Evolutionary conservation across 2,329 filamentous ascomycete species (phyloP), one percentile per base, ranked within the genome.

Genomic region (Arthroderma sp.): DNA sequence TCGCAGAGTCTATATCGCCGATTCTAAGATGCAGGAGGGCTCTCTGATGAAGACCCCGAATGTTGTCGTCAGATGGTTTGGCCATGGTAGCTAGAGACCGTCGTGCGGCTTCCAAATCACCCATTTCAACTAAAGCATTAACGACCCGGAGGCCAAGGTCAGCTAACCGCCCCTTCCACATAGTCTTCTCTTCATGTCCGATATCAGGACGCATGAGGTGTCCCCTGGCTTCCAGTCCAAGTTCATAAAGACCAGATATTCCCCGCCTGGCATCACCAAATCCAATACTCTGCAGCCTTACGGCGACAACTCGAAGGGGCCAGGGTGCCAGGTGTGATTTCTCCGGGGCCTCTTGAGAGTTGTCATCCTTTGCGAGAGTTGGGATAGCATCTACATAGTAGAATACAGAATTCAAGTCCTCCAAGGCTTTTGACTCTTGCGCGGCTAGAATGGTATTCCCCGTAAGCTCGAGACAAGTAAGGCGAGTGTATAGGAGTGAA

Each of bases 191-290:
- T 0, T 82, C 77, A 54, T 79, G 76, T 8, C 80, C 77, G 39
- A 70, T 68, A 11, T 68, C 73, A 0, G 81, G 77, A 33, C 73
- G 76, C 17, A 74, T 71, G 4, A 88, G 75, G 58, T 80, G 78
- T 1, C 76, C 74, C 17, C 90, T 78, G 1, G 88, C 88, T 70
- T 95, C 89, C 7, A 87, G 74, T 0, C 85, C 90, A 1, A 97
- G 79, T 61, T 95, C 90, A 68, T 95, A 95, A 68, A 95, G 88
- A 47, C 87, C 87, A 78, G 93, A 91, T 58, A 98, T 85, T 2
- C 88, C 87, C 60, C 91, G 80, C 3, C 91, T 80, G 54, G 85
- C 82, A 71, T 98, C 93, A 2, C 85, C 85, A 62, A 93, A 94
- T 0, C 88, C 89, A 49, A 95, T 80, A 0, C 88, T 88, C 63